Evolutionary conservation across 108 stramenopile genomes (phyloP), one percentile per base, ranked within the genome.

Genomic region (Cafeteria roenbergensis): DNA sequence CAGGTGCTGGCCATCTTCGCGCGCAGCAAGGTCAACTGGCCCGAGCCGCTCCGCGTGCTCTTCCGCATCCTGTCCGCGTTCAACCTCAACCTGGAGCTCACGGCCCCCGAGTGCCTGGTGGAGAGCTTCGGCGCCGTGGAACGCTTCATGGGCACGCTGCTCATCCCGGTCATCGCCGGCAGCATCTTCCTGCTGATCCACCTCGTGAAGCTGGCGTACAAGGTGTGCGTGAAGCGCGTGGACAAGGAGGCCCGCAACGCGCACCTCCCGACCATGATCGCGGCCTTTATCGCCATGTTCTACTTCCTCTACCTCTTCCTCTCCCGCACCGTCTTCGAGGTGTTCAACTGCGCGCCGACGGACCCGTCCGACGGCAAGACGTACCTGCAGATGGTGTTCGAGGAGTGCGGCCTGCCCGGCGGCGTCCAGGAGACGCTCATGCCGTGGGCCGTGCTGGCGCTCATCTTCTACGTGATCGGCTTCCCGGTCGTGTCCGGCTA

Each of bases 261-360:
- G 33, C 65, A 66, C 59, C 27, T 38, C 20, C 59, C 59, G 17
- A 30, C 27, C 38, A 9, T 72, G 17, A 2, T 68, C 4, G 70
- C 55, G 0, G 62, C 35, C 29, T 29, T 32, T 22, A 21, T 75
- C 0, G 54, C 65, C 6, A 64, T 75, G 31, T 54, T 69, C 37
- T 75, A 75, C 74, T 65, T 58, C 64, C 35, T 66, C 59, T 75
- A 75, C 66, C 31, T 75, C 12, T 60, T 38, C 53, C 53, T 75
- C 4, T 67, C 74, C 9, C 57, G 60, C 57, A 75, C 55, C 50
- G 31, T 57, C 1, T 56, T 75, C 25, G 70, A 58, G 31, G 53
- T 75, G 17, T 75, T 75, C 66, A 69, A 75, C 74, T 75, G 74
- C 58, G 37, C 57, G 37, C n/a, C 53, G 30, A 2, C 37, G 0